Percentiles rank a stretch among this genome's conserved stretches.
Evolutionary conservation across 176 grass and related monocot species (phyloP).

Genomic region (Dendrocalamus sinicus): DNA sequence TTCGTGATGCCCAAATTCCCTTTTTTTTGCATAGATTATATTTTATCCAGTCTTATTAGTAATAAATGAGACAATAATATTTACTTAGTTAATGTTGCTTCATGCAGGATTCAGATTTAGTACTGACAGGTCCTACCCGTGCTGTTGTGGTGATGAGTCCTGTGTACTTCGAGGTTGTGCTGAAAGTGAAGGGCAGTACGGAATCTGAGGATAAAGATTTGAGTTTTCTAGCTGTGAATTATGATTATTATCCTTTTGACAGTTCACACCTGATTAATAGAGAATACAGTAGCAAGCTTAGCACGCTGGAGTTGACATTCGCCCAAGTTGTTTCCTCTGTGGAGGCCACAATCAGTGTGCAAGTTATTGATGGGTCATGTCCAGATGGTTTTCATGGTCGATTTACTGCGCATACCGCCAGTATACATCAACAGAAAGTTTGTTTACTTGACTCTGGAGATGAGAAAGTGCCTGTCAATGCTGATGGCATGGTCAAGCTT

Average conservation of each 20-base stretch:
- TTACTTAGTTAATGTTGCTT: background rate
- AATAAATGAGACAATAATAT: background rate
- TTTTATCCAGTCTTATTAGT: background rate
- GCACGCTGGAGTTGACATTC: slow-evolving; percentile 8
- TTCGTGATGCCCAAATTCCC: background rate
- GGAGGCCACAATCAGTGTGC: background rate
- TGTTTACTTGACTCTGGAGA: background rate
- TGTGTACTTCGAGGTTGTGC: slow-evolving; percentile 11
- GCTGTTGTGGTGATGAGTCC: background rate
- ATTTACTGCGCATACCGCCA: background rate
- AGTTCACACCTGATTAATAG: background rate
- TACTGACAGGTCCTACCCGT: slow-evolving; percentile 20
- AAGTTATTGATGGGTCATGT: background rate
- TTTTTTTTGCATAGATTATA: no score
- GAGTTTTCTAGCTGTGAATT: background rate
- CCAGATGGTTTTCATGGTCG: slow-evolving; percentile 1
- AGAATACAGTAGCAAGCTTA: slow-evolving; percentile 2
- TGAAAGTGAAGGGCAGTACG: slow-evolving; percentile 2
- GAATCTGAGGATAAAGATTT: slow-evolving; percentile 27
- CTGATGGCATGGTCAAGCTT: background rate
- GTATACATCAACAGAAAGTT: background rate
- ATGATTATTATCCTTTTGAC: background rate
- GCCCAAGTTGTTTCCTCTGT: background rate
- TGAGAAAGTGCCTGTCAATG: background rate
- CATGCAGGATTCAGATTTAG: background rate